phyloP scores from a whole-genome alignment of 176 grass and related monocot species.

The Triticum monococcum region DNA sequence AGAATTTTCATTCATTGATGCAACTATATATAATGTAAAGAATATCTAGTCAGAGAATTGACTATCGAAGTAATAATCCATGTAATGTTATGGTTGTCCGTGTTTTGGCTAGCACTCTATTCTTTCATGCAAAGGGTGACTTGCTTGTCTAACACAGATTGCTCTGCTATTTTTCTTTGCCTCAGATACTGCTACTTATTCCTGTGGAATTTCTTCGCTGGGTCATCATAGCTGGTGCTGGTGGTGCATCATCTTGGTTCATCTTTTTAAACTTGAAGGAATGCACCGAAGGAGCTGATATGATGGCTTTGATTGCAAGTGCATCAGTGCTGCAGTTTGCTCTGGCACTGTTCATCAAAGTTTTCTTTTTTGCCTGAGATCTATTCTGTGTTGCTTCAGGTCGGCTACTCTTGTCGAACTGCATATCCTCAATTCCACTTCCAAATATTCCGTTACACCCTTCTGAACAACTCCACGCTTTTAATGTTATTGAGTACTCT shows the following conservation, averaged over 20 bases:
- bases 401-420: background rate
- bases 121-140: background rate
- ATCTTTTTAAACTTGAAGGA: constrained; percentile 72
- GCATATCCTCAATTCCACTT: background rate
- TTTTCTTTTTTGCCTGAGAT: constrained; percentile 88
- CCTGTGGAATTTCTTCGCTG: constrained; percentile 83
- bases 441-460: background rate
- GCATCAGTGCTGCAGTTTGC: constrained; percentile 73
- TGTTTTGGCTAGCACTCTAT: background rate
- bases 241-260: constrained; percentile 83
- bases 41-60: background rate
- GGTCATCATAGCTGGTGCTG: constrained; percentile 73
- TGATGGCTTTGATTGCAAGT: constrained; percentile 65
- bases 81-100: background rate
- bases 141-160: constrained; percentile 22
- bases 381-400: constrained; percentile 37
- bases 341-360: constrained; percentile 91
- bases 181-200: constrained; percentile 80
- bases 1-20: background rate
- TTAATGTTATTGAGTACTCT: background rate
- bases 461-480: background rate
- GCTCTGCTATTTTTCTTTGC: constrained; percentile 27
- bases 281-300: constrained; percentile 60
- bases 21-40: constrained; percentile 10
- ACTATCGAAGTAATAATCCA: constrained; percentile 12